phyloP scores from a whole-genome alignment of 306 rosid species.

The Luffa aegyptiaca region DNA sequence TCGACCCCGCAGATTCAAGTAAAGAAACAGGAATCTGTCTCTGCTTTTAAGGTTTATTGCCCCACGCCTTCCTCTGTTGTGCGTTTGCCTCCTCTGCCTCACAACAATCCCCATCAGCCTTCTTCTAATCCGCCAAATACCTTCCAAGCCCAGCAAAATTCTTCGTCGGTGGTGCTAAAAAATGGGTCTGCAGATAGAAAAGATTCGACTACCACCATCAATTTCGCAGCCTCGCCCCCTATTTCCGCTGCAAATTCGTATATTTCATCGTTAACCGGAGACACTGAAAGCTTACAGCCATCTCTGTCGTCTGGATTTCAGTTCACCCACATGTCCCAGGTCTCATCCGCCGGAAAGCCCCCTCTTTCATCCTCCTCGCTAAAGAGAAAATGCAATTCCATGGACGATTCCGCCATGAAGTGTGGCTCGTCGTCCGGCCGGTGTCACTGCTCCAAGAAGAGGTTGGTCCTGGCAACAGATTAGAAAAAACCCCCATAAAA shows the following conservation, averaged over 20 bases:
- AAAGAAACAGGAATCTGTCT: conserved; percentile 19
- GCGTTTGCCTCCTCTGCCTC: conserved; percentile 37
- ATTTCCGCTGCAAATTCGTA: conserved; percentile 42
- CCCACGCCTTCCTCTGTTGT: conserved; percentile 34
- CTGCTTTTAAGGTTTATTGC: conserved; percentile 60
- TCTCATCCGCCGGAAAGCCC: conserved; percentile 37
- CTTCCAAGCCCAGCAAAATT: neutral
- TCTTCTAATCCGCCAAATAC: neutral
- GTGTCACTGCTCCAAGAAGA: conserved; percentile 74
- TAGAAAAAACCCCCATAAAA: too few species aligned
- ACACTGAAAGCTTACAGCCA: conserved; percentile 26
- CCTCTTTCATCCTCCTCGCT: conserved; percentile 43
- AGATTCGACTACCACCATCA: conserved; percentile 19
- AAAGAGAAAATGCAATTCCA: conserved; percentile 58
- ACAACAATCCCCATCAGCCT: neutral
- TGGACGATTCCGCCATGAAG: conserved; percentile 28
- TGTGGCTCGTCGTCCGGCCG: conserved; percentile 41
- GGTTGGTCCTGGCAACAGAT: conserved; percentile 19
- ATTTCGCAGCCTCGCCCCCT: conserved; percentile 28
- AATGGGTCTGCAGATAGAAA: conserved; percentile 23
- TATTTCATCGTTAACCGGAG: conserved; percentile 43
- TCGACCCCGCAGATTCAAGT: neutral
- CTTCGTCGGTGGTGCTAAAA: neutral
- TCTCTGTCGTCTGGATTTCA: conserved; percentile 52
- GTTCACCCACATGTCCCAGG: conserved; percentile 38